Evolutionary conservation across 331 rosid species (phyloP).

Genomic region (Phaseolus coccineus): DNA sequence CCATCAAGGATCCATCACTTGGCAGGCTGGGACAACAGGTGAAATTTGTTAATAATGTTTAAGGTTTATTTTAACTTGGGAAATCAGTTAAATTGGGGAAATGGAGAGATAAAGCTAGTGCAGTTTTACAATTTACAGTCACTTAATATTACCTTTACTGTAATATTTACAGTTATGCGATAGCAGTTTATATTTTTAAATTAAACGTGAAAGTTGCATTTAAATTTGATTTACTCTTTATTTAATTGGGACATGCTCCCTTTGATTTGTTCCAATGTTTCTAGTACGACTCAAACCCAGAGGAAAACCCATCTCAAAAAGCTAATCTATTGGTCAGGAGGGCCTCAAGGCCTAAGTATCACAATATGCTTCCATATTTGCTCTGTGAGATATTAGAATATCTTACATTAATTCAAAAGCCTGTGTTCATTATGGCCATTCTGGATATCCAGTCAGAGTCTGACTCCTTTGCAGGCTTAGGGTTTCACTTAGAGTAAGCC

Average conservation of each 20-base stretch:
- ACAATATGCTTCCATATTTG: conserved; percentile 27
- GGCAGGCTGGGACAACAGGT: conserved; percentile 84
- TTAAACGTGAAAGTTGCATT: conserved; percentile 37
- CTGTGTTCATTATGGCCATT: not conserved
- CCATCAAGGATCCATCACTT: conserved; percentile 69
- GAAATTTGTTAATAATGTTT: conserved; percentile 32
- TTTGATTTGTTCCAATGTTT: conserved; percentile 29
- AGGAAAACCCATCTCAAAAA: not conserved
- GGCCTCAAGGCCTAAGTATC: not conserved
- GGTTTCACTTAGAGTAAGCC: conserved; percentile 14
- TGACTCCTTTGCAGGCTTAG: conserved; percentile 14
- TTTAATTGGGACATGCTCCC: not conserved
- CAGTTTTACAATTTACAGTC: not conserved
- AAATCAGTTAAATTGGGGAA: conserved; percentile 28
- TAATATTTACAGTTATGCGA: not conserved
- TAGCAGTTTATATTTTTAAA: not conserved
- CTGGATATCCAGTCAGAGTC: conserved; percentile 21
- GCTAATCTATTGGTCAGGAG: conserved; percentile 7
- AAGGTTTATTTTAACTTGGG: conserved; percentile 41
- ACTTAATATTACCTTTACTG: not conserved
- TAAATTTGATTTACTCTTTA: conserved; percentile 33
- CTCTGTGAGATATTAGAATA: not conserved
- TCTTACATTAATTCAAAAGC: not conserved
- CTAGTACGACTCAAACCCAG: not conserved
- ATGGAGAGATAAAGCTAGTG: conserved; percentile 14